Conservation (phyloP, 257 asterid genomes). For the Nicotiana tabacum region DNA sequence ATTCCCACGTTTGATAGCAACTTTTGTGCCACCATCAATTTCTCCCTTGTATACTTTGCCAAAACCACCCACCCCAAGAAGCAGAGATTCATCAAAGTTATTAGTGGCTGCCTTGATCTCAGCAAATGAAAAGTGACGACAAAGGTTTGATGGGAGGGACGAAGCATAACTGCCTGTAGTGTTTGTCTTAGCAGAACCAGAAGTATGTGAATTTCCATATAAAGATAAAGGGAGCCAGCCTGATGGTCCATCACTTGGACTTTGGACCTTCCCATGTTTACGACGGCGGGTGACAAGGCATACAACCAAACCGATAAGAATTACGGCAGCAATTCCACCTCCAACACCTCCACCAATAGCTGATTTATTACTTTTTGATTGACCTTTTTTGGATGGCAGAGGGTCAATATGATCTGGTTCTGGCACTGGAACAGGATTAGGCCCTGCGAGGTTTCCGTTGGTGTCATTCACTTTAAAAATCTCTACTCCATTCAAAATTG, state of each 20-base stretch:
- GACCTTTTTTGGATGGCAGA: slow-evolving; percentile 21
- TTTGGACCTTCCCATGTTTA: slow-evolving; percentile 48
- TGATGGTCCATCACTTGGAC: slow-evolving; percentile 40
- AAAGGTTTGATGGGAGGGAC: slow-evolving; percentile 79
- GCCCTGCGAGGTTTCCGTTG: slow-evolving; percentile 71
- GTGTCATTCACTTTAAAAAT: slow-evolving; percentile 61
- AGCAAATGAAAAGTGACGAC: slow-evolving; percentile 83
- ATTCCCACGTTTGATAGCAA: slow-evolving; percentile 91
- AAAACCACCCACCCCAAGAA: slow-evolving; percentile 90
- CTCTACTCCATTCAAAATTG: slow-evolving; percentile 81
- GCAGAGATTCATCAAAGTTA: slow-evolving; percentile 66
- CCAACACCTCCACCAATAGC: slow-evolving; percentile 76
- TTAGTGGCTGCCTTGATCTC: slow-evolving; percentile 84
- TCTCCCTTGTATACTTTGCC: slow-evolving; percentile 85
- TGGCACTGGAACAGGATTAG: slow-evolving; percentile 68
- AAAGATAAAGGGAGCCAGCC: slow-evolving; percentile 91
- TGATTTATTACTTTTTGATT: slow-evolving; percentile 32
- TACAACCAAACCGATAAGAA: slow-evolving; percentile 50
- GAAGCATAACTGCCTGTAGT: slow-evolving; percentile 79
- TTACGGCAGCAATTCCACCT: slow-evolving; percentile 61
- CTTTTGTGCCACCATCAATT: slow-evolving; percentile 78
- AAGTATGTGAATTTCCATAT: slow-evolving; percentile 77
- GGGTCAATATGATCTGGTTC: slow-evolving; percentile 23
- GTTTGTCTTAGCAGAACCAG: slow-evolving; percentile 69
- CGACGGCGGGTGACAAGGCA: slow-evolving; percentile 36